Base-by-base conservation (phyloP, 2,329 filamentous ascomycete genomes). In the Podosphaera fusca region DNA sequence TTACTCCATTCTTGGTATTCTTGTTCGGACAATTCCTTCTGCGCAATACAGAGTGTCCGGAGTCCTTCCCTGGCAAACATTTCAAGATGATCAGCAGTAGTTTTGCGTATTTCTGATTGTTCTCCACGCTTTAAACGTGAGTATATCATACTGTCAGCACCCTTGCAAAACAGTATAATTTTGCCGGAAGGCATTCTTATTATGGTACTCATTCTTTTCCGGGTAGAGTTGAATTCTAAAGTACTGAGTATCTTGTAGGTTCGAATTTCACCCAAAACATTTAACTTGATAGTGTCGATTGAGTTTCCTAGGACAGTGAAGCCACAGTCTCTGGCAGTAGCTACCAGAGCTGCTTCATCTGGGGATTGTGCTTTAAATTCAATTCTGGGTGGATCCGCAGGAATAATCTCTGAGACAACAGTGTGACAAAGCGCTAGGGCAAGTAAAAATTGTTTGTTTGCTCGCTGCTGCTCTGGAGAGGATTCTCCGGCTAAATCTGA, bases 121-220 rank as follows among this genome's bases (percentile, higher is more conserved):
- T 94, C 82, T 54, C 89, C 88, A 61, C 78, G 80, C 70, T 82
- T 86, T 59, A 98, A 74, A 4, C 92, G 84, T 6, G 88, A 89
- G 69, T 96, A 98, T 61, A 98, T 96, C 64, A 96, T 85, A 65
- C 87, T 95, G 68, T 98, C 92, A 38, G 92, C 92, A 61, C 92
- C 92, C 72, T 98, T 98, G 75, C 92, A 98, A 70, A 94, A 94
- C 0, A 98, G 76, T 57, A 92, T 76, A 60, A 98, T 95, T 58
- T 77, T 82, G 46, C 85, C 84, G 68, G 96, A 81, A 0, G 92
- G 90, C 88, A 96, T 95, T 58, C 85, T 80, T 55, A 98, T 82
- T 63, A 98, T 95, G 1, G 89, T 87, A 70, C 89, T 96, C 92
- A 98, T 98, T 62, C 92, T 81, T 72, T 98, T 98, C 65, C 92